phyloP scores from a whole-genome alignment of 768 basidiomycete species.

The Lactifluus echinatus region DNA sequence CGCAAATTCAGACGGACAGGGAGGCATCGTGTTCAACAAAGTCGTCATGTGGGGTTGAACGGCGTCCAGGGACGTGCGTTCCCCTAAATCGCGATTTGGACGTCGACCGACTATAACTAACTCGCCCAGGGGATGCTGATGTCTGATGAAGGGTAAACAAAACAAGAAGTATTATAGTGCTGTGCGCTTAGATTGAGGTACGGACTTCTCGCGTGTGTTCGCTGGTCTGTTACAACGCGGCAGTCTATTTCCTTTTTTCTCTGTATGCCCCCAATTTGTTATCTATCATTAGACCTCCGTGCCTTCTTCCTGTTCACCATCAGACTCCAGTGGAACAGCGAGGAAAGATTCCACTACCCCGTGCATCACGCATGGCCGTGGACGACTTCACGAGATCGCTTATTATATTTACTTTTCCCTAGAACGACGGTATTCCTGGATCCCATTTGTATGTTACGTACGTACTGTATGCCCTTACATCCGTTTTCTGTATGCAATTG shows the following conservation, averaged over 20 bases:
- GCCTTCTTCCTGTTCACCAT: background rate
- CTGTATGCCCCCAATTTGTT: background rate
- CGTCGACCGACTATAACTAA: background rate
- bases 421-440: background rate
- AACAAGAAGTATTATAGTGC: constrained; percentile 1
- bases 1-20: constrained; percentile 16
- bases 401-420: constrained; percentile 1
- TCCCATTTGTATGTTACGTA: background rate
- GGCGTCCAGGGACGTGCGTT: background rate
- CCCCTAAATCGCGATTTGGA: background rate
- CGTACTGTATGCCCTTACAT: background rate
- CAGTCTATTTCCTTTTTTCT: constrained; percentile 5
- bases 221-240: background rate
- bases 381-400: background rate
- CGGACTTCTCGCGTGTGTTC: background rate
- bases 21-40: constrained; percentile 19
- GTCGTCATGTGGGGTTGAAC: constrained; percentile 21
- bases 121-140: background rate
- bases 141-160: constrained; percentile 1
- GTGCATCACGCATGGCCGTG: background rate
- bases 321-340: background rate
- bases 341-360: background rate
- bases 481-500: background rate
- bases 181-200: constrained; percentile 14
- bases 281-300: constrained; percentile 3